Conservation (phyloP, 2,329 filamentous ascomycete genomes). For the Aphanocladium album region DNA sequence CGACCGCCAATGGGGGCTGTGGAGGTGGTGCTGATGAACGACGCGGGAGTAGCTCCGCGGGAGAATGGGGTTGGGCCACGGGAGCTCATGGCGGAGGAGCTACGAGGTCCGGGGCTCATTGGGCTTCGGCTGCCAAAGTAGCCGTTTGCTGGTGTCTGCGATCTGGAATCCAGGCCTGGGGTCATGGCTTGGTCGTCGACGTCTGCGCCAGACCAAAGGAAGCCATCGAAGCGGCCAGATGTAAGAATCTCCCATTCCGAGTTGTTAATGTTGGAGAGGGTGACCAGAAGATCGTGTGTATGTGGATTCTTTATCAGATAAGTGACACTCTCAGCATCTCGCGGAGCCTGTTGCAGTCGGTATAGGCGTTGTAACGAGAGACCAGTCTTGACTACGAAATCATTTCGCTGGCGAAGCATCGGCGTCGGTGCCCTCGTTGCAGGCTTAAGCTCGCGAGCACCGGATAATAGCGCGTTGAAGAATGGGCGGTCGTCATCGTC, state of each 20-base stretch:
- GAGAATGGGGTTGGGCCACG: constrained; percentile 48
- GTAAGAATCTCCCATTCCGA: constrained; percentile 97
- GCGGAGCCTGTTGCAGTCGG: constrained; percentile 64
- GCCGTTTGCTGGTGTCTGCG: constrained; percentile 48
- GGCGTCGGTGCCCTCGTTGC: constrained; percentile 64
- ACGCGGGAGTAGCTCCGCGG: constrained; percentile 52
- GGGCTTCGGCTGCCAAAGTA: constrained; percentile 33
- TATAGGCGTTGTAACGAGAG: constrained; percentile 82
- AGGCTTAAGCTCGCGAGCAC: constrained; percentile 51
- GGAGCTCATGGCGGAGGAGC: constrained; percentile 37
- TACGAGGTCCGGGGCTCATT: constrained; percentile 37
- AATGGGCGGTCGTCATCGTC: constrained; percentile 68
- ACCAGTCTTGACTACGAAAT: constrained; percentile 69
- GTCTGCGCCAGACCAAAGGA: constrained; percentile 89
- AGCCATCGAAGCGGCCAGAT: constrained; percentile 91
- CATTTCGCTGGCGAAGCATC: constrained; percentile 58
- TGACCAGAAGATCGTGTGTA: constrained; percentile 81
- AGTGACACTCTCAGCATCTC: constrained; percentile 80
- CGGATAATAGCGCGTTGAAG: constrained; percentile 74
- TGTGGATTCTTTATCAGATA: constrained; percentile 79
- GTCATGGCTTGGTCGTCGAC: constrained; percentile 36
- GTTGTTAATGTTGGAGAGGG: constrained; percentile 78
- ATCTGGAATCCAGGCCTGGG: constrained; percentile 46
- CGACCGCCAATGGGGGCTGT: constrained; percentile 35
- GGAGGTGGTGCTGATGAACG: constrained; percentile 53